Base-by-base conservation (phyloP, 257 asterid genomes). In the Solanum pinnatisectum region DNA sequence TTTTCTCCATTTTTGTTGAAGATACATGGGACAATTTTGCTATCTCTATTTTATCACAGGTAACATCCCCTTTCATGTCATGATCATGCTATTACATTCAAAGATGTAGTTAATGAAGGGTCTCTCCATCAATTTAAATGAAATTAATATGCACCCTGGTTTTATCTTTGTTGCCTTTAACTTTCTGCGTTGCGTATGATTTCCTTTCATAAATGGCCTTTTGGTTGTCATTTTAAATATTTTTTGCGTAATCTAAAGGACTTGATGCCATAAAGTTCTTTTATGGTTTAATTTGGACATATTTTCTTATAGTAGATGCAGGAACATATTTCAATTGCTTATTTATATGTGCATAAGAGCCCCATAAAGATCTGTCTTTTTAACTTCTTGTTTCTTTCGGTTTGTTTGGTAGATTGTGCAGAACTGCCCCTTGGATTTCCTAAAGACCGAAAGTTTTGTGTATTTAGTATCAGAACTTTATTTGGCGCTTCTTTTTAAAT, bases 381-480 rank as follows among this genome's bases (percentile, higher is more conserved):
- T n/a, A 52, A 71, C 83, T 77, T 46, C 81, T 91, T 79, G 70
- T 90, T 78, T 89, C 87, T 91, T 36, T 90, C 88, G 87, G 33
- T 94, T 90, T 73, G 71, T 89, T 84, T 90, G 16, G 40, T 94
- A 97, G 99, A 95, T 97, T 90, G 90, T 94, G 93, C 95, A 92
- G 91, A 93, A 93, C 81, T 96, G 99, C 90, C 98, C 99, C 71
- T 88, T 89, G 79, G 95, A 95, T 87, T 95, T 95, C 92, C 92
- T 97, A 63, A 93, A 90, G 84, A 89, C 88, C 33, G 99, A 94
- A 89, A 90, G 83, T 63, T 94, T 94, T 84, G 88, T 95, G 71
- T 93, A 87, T 87, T 89, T 95, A 93, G 94, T 95, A 76, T 87
- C 94, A 73, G 99, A 97, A 93, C 93, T 97, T 82, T 97, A 98